A percentile compares a stretch with the other conserved stretches of the same genome.
Conservation (phyloP, 129 eudicot species). For the Saussurea involucrata region DNA sequence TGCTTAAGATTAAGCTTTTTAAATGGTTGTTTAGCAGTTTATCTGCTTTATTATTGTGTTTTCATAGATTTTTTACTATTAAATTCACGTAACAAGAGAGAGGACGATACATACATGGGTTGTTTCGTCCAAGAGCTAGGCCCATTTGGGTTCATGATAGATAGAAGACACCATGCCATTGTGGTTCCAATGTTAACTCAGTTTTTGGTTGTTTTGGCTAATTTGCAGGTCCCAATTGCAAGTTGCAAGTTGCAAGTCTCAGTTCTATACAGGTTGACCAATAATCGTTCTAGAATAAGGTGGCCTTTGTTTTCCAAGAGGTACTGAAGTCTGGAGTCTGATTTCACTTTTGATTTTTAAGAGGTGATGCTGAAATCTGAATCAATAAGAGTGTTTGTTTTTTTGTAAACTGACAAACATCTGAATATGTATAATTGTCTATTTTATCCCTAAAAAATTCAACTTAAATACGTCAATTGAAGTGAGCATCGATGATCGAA, state of each 20-base stretch:
- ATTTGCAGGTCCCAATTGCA: not conserved
- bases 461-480: too few species aligned
- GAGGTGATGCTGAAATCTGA: too few species aligned
- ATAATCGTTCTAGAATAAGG: not conserved
- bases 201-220: not conserved
- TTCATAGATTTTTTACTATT: not conserved
- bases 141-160: not conserved
- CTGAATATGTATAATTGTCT: too few species aligned
- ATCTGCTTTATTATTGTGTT: not conserved
- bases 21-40: not conserved
- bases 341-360: too few species aligned
- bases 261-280: not conserved
- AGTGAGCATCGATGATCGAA: too few species aligned
- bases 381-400: too few species aligned
- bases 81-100: not conserved
- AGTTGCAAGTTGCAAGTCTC: not conserved
- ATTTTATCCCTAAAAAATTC: too few species aligned
- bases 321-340: too few species aligned
- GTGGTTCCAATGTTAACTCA: not conserved
- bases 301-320: too few species aligned
- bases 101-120: not conserved
- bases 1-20: not conserved
- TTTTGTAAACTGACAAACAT: too few species aligned
- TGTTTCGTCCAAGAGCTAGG: not conserved
- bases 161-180: not conserved